Evolutionary conservation across 2,329 filamentous ascomycete species (phyloP).

Genomic region (Tolypocladium album): DNA sequence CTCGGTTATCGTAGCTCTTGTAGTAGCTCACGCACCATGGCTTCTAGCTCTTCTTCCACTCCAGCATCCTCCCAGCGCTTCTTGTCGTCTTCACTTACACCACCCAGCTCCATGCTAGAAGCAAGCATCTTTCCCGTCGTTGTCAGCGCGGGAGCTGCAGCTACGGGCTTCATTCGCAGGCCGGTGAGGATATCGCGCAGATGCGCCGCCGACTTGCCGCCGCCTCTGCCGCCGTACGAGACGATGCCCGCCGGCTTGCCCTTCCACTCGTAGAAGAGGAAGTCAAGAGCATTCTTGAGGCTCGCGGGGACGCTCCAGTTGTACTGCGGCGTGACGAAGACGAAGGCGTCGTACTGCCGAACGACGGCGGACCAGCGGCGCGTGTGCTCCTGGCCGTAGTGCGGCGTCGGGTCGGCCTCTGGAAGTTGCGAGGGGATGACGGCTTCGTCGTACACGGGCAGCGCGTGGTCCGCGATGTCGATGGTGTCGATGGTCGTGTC

Average conservation of each 20-base stretch:
- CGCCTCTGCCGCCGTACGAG: constrained; percentile 39
- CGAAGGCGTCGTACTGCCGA: constrained; percentile 31
- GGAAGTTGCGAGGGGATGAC: constrained; percentile 27
- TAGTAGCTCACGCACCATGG: neutral
- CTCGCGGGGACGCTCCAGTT: constrained; percentile 43
- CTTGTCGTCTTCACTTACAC: neutral
- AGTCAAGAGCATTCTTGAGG: constrained; percentile 53
- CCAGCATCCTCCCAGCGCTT: neutral
- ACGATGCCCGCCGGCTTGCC: constrained; percentile 43
- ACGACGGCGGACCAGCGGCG: constrained; percentile 34
- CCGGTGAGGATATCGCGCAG: constrained; percentile 8
- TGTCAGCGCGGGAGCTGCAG: neutral
- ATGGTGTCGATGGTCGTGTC: constrained; percentile 13
- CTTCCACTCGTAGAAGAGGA: constrained; percentile 46
- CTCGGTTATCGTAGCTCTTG: neutral
- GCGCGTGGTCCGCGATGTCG: constrained; percentile 26
- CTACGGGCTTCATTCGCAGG: constrained; percentile 3
- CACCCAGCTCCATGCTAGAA: neutral
- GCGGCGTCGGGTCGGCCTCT: constrained; percentile 7
- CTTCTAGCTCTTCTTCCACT: neutral
- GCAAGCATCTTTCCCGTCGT: neutral
- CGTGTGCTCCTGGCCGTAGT: constrained; percentile 28
- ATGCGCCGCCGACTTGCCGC: constrained; percentile 11
- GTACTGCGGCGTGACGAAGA: constrained; percentile 44
- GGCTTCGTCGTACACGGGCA: constrained; percentile 34